Evolutionary conservation across 2,329 filamentous ascomycete genomes (phyloP), one percentile per base, ranked within the genome.

Genomic region (Pyricularia pennisetigena): DNA sequence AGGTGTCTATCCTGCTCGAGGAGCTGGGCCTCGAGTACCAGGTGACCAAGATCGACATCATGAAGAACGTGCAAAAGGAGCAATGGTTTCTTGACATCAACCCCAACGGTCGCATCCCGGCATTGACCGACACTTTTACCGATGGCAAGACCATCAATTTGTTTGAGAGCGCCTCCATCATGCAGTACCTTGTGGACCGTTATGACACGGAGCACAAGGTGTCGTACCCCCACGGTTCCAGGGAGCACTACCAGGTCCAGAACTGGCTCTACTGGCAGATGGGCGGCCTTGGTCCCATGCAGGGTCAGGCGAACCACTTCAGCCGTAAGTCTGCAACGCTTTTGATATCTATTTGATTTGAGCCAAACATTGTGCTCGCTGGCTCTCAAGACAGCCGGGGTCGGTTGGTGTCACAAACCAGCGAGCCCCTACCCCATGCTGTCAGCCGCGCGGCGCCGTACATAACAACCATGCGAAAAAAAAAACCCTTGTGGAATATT

Each of bases 1-100:
- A 97, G 78, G 86, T 92, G 70, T 93, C 91, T 68, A 97, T 97
- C 72, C 85, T 92, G 10, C 82, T 97, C 20, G 93, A 96, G 79
- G 93, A 97, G 80, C 84, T 97, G 4, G 90, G 89, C 72, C 81
- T 96, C 59, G 86, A 90, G n/a, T 97, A 97, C 81, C 88, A 93
- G 79, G 86, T 88, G 67, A 85, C 89, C 67, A 82, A 85, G 62
- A 88, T 96, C 74, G 84, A 90, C n/a, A 85, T 96, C 69, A 81
- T 77, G 71, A 90, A 91, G 71, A 91, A 93, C 76, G 85, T 82
- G n/a, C 92, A 96, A 74, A 96, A 79, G 76, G 81, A 94, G 77
- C 87, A 86, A 20, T 96, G 92, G 92, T 97, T 94, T 79, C 85
- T 96, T 30, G 88, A 89, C 67, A 96, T 97, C 80, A 97, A 97